A percentile compares a stretch with the other conserved stretches of the same genome.
phyloP scores from a whole-genome alignment of 2,329 filamentous ascomycete species.

The Botrytis medusae region DNA sequence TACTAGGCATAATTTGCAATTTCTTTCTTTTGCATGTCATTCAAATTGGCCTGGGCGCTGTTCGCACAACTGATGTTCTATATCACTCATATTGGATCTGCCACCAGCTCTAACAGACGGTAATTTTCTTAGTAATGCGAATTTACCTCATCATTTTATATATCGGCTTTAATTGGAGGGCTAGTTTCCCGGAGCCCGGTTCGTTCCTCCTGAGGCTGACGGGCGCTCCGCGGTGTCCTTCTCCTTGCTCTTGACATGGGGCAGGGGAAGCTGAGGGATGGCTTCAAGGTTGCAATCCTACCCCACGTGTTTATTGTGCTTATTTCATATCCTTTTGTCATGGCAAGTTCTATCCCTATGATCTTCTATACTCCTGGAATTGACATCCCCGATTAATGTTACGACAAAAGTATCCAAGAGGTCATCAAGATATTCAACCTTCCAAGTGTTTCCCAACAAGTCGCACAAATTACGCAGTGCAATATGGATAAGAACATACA shows the following conservation, averaged over 20 bases:
- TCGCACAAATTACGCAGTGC: background rate
- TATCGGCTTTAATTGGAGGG: background rate
- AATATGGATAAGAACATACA: background rate
- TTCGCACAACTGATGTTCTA: background rate
- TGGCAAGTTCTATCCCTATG: too few species aligned
- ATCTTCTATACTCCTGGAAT: background rate
- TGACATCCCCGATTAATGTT: too few species aligned
- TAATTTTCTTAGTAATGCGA: background rate
- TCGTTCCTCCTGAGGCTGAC: background rate
- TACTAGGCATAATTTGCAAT: background rate
- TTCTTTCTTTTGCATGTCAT: background rate
- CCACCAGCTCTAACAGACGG: background rate
- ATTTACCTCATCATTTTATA: background rate
- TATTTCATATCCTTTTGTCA: background rate
- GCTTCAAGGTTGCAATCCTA: background rate
- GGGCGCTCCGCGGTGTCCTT: background rate
- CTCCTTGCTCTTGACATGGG: background rate
- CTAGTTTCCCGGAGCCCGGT: background rate
- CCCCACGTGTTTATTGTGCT: background rate
- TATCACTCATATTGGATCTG: background rate
- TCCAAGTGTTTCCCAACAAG: background rate
- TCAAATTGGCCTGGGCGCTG: background rate
- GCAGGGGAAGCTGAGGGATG: background rate
- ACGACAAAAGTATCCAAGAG: background rate
- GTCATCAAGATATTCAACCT: background rate